Conservation (phyloP, 148 eudicot species). For the Spergularia bocconei region DNA sequence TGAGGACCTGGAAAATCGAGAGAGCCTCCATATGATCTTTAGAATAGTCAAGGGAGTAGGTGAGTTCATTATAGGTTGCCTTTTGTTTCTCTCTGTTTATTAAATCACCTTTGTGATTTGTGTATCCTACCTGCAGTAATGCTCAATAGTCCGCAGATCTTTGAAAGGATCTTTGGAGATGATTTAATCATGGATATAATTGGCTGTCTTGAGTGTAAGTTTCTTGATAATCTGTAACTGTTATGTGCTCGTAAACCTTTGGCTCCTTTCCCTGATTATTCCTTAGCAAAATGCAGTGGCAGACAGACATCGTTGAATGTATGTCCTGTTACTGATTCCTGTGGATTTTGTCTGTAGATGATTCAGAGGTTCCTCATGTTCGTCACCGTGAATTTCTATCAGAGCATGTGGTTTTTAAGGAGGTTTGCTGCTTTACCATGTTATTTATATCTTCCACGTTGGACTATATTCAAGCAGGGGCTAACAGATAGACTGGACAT, state of each 20-base stretch:
- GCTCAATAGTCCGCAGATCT: constrained; percentile 75
- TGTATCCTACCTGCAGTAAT: constrained; percentile 60
- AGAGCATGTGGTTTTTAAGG: constrained; percentile 89
- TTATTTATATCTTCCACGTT: constrained; percentile 4
- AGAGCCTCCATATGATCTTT: constrained; percentile 76
- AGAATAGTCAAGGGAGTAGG: constrained; percentile 85
- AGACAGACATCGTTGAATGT: not conserved
- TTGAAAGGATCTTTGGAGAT: constrained; percentile 85
- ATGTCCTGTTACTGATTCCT: constrained; percentile 13
- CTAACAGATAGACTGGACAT: not conserved
- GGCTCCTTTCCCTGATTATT: not conserved
- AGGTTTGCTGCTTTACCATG: constrained; percentile 42
- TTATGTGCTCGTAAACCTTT: not conserved
- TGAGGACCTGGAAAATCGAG: constrained; percentile 84
- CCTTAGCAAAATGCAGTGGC: not conserved
- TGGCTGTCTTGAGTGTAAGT: constrained; percentile 95
- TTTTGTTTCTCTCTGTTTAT: not conserved
- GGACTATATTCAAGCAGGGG: not conserved
- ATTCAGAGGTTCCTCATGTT: constrained; percentile 66
- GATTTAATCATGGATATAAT: constrained; percentile 79
- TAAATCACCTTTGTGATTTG: constrained; percentile 1
- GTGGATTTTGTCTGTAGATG: constrained; percentile 51
- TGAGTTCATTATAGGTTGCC: constrained; percentile 33
- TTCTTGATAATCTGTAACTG: not conserved
- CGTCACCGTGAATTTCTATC: constrained; percentile 76